phyloP scores from a whole-genome alignment of 2,329 filamentous ascomycete species.

The Fusarium sp. region DNA sequence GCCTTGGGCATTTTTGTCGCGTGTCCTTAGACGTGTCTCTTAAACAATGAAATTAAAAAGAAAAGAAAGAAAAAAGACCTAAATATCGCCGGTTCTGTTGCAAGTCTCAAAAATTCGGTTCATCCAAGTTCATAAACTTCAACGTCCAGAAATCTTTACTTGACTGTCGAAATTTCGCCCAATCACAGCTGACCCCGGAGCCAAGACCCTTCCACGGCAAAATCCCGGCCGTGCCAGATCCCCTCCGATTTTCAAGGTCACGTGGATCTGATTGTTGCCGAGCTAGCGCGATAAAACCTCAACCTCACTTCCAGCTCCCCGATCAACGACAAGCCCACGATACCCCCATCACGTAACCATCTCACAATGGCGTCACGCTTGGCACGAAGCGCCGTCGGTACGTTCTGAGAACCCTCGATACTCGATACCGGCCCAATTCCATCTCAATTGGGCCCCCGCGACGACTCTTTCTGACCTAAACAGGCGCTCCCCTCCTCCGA shows the following conservation, averaged over 20 bases:
- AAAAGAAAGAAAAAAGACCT: not conserved
- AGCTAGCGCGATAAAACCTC: slow-evolving; percentile 64
- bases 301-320: slow-evolving; percentile 60
- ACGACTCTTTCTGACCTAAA: slow-evolving; percentile 40
- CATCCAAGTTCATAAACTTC: slow-evolving; percentile 34
- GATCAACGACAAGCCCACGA: slow-evolving; percentile 59
- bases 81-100: not conserved
- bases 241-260: slow-evolving; percentile 44
- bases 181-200: slow-evolving; percentile 38
- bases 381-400: slow-evolving; percentile 95
- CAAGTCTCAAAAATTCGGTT: slow-evolving; percentile 11
- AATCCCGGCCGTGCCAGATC: slow-evolving; percentile 45
- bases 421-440: slow-evolving; percentile 25
- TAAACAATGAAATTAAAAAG: not conserved
- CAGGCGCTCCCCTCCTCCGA: slow-evolving; percentile 92
- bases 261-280: slow-evolving; percentile 54
- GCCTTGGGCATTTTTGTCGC: slow-evolving; percentile 43
- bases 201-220: slow-evolving; percentile 33
- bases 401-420: slow-evolving; percentile 55
- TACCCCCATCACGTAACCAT: slow-evolving; percentile 67
- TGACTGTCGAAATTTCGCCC: slow-evolving; percentile 43
- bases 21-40: not conserved
- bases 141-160: slow-evolving; percentile 48
- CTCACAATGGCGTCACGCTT: slow-evolving; percentile 97
- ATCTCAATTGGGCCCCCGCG: slow-evolving; percentile 46